Base-by-base conservation (phyloP, 768 basidiomycete genomes). In the Cystofilobasidium ferigula region DNA sequence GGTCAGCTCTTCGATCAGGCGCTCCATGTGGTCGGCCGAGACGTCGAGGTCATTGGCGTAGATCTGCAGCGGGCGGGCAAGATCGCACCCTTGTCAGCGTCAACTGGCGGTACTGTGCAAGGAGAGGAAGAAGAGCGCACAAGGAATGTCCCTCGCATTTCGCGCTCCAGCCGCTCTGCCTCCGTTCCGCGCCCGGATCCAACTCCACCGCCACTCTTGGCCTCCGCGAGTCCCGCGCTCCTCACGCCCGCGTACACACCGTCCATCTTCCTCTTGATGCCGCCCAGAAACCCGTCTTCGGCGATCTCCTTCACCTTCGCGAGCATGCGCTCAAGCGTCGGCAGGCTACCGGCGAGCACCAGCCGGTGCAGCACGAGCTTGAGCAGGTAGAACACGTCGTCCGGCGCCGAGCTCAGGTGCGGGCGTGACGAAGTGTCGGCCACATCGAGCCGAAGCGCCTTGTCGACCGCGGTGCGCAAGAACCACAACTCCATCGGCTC, bases 341-440 rank as follows among this genome's bases (percentile, higher is more conserved):
- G 72, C 4, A 84, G 69, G 3, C 86, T 86, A 0, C 89, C 90
- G 0, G 87, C 86, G 0, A 88, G 86, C 22, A 95, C 73, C 36
- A 91, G 77, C 14, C 95, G 83, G 24, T 83, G 79, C 6, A 92
- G 79, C 3, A 93, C 85, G 9, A 84, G 80, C 75, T 95, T 97
- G 67, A 98, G 79, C 64, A 99, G 86, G 77, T 95, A 99, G 78
- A 98, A 99, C 1, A 86, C 87, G 71, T 98, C 95, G 74, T 99
- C 95, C 0, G 79, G 74, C 1, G 74, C 72, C 28, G 78, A 78
- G 0, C 77, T 77, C 32, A 79, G 63, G 66, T 78, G 59, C 82
- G 89, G 45, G 71, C 77, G 51, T 64, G 86, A 82, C 1, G 85
- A 81, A 9, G 80, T 73, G 72, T 97, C 91, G 2, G 83, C 80